Conservation (phyloP, 805 yeast genomes). For the Lipomyces yamanashiensis region DNA sequence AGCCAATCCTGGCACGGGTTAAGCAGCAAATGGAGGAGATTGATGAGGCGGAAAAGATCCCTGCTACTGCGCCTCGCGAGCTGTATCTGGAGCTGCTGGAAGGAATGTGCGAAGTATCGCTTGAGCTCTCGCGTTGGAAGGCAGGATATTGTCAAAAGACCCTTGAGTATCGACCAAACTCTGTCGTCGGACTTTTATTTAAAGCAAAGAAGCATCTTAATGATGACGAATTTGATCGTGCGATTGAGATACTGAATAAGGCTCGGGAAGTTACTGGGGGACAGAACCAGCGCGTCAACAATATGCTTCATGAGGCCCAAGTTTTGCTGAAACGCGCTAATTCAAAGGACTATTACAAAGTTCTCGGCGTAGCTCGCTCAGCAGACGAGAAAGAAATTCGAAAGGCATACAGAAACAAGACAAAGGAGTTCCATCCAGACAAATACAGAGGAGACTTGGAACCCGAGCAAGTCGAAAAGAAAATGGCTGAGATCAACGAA, state of each 20-base stretch:
- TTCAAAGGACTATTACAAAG: constrained; percentile 76
- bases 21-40: constrained; percentile 29
- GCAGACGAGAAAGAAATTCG: constrained; percentile 77
- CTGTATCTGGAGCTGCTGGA: constrained; percentile 37
- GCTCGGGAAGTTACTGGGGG: constrained; percentile 35
- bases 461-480: constrained; percentile 71
- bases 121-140: constrained; percentile 38
- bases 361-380: constrained; percentile 65
- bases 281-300: constrained; percentile 33
- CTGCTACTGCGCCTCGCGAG: constrained; percentile 16
- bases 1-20: constrained; percentile 26
- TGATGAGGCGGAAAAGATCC: constrained; percentile 11
- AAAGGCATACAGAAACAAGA: constrained; percentile 76
- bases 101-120: constrained; percentile 39
- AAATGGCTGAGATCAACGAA: constrained; percentile 90
- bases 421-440: constrained; percentile 89
- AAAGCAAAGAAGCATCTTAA: constrained; percentile 32
- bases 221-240: constrained; percentile 40
- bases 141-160: constrained; percentile 40
- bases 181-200: constrained; percentile 41
- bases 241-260: constrained; percentile 38
- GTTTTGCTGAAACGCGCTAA: constrained; percentile 46
- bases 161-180: constrained; percentile 40
- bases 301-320: constrained; percentile 41
- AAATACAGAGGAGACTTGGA: constrained; percentile 74